Conservation (phyloP, 768 basidiomycete genomes). For the Amanita jacksonii region DNA sequence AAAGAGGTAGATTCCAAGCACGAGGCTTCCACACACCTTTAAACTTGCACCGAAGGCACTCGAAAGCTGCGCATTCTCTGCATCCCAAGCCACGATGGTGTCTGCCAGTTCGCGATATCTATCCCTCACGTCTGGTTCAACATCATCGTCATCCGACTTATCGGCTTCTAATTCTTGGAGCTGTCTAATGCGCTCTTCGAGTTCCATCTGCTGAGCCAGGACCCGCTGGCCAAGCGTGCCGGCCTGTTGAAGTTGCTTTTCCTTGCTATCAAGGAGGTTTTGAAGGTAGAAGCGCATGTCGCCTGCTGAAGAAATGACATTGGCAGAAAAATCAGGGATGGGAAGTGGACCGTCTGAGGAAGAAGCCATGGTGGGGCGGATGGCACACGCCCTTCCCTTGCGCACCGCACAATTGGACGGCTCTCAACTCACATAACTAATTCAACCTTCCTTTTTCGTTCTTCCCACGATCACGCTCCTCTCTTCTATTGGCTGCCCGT, state of each 20-base stretch:
- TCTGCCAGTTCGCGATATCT: conserved; percentile 71
- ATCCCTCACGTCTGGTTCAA: conserved; percentile 59
- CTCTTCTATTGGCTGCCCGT: too few relatives aligned
- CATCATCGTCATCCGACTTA: conserved; percentile 51
- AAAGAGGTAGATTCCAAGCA: too few relatives aligned
- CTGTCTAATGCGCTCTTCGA: conserved; percentile 80
- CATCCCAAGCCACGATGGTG: conserved; percentile 68
- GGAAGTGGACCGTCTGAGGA: conserved; percentile 28
- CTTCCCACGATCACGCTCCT: conserved; percentile 5
- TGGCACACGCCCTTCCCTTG: conserved; percentile 8
- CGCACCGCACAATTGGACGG: neutral
- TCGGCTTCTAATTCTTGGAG: conserved; percentile 65
- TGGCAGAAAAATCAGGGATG: conserved; percentile 33
- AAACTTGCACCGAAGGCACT: conserved; percentile 51
- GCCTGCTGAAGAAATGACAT: conserved; percentile 39
- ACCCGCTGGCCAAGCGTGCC: conserved; percentile 91
- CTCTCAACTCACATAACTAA: neutral
- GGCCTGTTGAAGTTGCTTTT: conserved; percentile 85
- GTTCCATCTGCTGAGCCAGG: conserved; percentile 86
- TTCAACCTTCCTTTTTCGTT: neutral
- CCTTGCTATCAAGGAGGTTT: conserved; percentile 78
- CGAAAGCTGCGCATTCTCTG: conserved; percentile 69
- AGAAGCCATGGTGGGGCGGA: conserved; percentile 27
- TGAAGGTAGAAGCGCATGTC: conserved; percentile 58
- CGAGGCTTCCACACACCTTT: conserved; percentile 41